phyloP scores from a whole-genome alignment of 176 grass and related monocot genomes.

The Eragrostis curvula region DNA sequence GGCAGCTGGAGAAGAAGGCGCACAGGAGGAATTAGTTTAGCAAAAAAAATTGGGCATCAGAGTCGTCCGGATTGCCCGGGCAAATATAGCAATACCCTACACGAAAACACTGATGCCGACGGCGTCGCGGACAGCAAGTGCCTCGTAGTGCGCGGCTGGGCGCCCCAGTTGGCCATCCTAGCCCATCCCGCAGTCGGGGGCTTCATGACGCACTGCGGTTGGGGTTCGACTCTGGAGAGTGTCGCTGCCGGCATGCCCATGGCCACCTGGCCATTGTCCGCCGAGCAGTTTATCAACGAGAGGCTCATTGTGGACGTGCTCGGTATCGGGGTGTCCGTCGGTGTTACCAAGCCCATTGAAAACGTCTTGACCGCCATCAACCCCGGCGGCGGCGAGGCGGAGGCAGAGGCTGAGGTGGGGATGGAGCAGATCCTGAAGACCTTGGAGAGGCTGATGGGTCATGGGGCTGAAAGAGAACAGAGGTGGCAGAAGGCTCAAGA shows the following conservation, averaged over 20 bases:
- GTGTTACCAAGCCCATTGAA: constrained; percentile 39
- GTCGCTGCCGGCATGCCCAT: constrained; percentile 57
- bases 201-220: constrained; percentile 86
- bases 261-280: constrained; percentile 63
- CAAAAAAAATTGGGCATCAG: too few species aligned
- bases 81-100: too few species aligned
- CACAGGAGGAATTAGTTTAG: too few species aligned
- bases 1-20: too few species aligned
- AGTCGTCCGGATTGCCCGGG: too few species aligned
- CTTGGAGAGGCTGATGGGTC: constrained; percentile 51
- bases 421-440: constrained; percentile 39
- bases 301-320: constrained; percentile 71
- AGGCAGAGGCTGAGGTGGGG: constrained; percentile 21
- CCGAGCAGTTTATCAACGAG: constrained; percentile 76
- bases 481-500: constrained; percentile 35
- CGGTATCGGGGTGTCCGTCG: constrained; percentile 56
- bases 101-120: constrained; percentile 39
- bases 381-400: background rate
- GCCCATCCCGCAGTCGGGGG: constrained; percentile 58
- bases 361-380: constrained; percentile 6
- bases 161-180: constrained; percentile 70
- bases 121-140: constrained; percentile 27
- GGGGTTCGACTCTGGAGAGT: constrained; percentile 80
- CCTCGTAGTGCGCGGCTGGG: constrained; percentile 59
- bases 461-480: constrained; percentile 27